phyloP scores from a whole-genome alignment of 2,329 filamentous ascomycete species.

The Neurospora crassa region DNA sequence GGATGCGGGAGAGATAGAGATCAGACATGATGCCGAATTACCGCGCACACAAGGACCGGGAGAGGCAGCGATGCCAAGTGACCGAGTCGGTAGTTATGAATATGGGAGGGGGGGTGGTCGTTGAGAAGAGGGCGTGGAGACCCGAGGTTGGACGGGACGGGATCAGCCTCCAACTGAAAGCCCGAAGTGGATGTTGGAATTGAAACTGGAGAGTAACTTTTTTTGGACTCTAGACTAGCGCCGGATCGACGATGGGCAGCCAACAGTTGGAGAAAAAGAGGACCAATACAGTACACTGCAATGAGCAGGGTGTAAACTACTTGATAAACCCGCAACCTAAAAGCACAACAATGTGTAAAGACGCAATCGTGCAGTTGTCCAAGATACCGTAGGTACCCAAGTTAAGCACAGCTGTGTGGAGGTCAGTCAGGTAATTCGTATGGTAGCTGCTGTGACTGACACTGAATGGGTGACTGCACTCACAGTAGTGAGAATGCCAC shows the following conservation, averaged over 20 bases:
- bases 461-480: neutral
- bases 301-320: no score
- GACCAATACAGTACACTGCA: neutral
- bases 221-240: neutral
- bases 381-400: no score
- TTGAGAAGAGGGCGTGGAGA: neutral
- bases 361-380: neutral
- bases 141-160: neutral
- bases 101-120: neutral
- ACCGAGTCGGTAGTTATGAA: neutral
- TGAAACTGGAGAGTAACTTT: neutral
- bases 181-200: neutral
- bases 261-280: neutral
- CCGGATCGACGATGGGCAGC: neutral
- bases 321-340: no score
- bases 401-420: no score
- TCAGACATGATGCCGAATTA: slow-evolving; percentile 37
- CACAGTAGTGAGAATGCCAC: neutral
- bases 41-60: neutral
- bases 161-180: neutral
- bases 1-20: slow-evolving; percentile 37
- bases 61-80: neutral
- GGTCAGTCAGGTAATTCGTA: neutral
- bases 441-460: neutral
- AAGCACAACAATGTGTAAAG: neutral